Percentiles rank a stretch among this genome's conserved stretches.
phyloP scores from a whole-genome alignment of 164 flowering plant genomes.

The Stephania cephalantha region DNA sequence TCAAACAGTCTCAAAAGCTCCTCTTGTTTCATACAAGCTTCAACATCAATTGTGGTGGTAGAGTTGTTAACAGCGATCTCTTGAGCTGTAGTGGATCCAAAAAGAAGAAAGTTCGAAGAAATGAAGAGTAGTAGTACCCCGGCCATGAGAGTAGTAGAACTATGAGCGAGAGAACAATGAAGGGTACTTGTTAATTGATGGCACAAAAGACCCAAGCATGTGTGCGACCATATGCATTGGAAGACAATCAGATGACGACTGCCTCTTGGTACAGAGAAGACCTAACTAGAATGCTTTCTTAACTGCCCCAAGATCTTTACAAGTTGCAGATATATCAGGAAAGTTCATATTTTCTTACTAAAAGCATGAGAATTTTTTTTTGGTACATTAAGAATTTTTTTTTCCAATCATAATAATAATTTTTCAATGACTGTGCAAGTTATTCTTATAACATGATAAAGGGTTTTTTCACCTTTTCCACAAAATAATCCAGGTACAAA shows the following conservation, averaged over 20 bases:
- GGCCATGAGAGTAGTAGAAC: background rate
- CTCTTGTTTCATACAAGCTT: background rate
- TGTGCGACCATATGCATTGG: conserved; percentile 94
- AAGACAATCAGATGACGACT: conserved; percentile 79
- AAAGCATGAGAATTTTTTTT: too few species aligned
- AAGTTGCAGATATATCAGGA: conserved; percentile 65
- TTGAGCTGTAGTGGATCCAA: background rate
- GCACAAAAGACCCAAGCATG: conserved; percentile 57
- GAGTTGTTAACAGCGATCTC: background rate
- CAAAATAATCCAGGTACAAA: background rate
- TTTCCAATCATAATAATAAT: too few species aligned
- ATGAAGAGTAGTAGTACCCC: background rate
- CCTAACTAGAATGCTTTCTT: conserved; percentile 78
- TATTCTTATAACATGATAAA: too few species aligned
- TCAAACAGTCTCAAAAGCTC: background rate
- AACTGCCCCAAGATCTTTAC: conserved; percentile 38
- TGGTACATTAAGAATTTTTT: too few species aligned
- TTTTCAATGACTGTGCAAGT: background rate
- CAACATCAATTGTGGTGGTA: background rate
- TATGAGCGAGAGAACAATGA: background rate
- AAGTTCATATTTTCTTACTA: background rate
- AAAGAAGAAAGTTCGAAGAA: background rate
- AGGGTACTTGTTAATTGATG: conserved; percentile 5
- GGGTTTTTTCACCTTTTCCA: too few species aligned
- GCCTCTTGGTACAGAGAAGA: conserved; percentile 80